Base-by-base conservation (phyloP, 805 yeast genomes). In the Suhomyces faveliae region DNA sequence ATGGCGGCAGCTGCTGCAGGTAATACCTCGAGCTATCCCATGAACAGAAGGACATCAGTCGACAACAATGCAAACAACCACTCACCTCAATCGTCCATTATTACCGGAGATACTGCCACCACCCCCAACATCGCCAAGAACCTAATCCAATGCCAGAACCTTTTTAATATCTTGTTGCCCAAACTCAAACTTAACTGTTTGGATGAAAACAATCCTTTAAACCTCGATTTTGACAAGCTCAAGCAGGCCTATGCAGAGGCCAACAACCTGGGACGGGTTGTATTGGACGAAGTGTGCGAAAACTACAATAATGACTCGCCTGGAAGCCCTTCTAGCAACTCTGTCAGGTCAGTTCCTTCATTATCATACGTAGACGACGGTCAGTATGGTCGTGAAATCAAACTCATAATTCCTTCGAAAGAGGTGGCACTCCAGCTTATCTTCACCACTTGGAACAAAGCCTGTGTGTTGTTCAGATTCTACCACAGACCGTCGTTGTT, bases 401-500 rank as follows among this genome's bases (percentile, higher is more conserved):
- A 76, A 51, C 76, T 85, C 51, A 80, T 86, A 7, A 67, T 90
- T 30, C 97, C 97, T 0, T 80, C 91, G 1, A 83, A 86, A 58
- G 84, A 81, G 27, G 77, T 78, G 21, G 92, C 96, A 0, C 64
- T 87, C 30, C 80, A 80, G 54, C 73, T 89, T 51, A 83, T 90
- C 19, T 80, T 81, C 50, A 80, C 84, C 40, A 85, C 91, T 0
- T 90, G 96, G 95, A 81, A 83, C 51, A 82, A 84, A 55, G 95
- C 96, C 0, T 89, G 96, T 65, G 89, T 89, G 4, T 70, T 90
- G 45, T 87, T 89, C 62, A 73, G 96, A 47, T 89, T 90, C 62
- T 87, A 88, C 62, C 96, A 90, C 60, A 70, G 96, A 25, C 96
- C 96, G 1, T 82, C 91, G 2, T 78, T 89, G 51, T 74, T 86